Conservation (phyloP, 768 basidiomycete species). For the Russula sp. region DNA sequence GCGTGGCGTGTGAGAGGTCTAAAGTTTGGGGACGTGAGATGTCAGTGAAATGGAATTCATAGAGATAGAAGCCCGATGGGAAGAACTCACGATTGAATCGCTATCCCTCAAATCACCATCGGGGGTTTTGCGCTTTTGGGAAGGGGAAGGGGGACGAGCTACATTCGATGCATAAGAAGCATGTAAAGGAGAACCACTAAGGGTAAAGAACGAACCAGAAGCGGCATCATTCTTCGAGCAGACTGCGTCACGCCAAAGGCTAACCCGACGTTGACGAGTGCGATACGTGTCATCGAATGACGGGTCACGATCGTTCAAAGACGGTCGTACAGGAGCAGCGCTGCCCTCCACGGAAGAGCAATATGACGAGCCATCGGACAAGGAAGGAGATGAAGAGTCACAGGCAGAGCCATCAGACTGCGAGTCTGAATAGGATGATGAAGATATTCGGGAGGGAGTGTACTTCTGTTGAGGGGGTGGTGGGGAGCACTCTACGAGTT, state of each 20-base stretch:
- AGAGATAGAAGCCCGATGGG: not conserved
- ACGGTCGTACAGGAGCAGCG: slow-evolving; percentile 22
- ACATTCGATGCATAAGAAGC: slow-evolving; percentile 1
- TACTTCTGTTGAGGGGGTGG: slow-evolving; percentile 26
- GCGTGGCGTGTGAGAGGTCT: slow-evolving; percentile 18
- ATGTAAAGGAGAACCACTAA: not conserved
- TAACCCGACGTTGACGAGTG: slow-evolving; percentile 58
- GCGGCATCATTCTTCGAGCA: slow-evolving; percentile 36
- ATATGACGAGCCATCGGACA: slow-evolving; percentile 52
- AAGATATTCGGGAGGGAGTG: slow-evolving; percentile 29
- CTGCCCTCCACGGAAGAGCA: slow-evolving; percentile 56
- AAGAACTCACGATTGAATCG: slow-evolving; percentile 14
- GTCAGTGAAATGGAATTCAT: slow-evolving; percentile 15
- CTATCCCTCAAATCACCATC: slow-evolving; percentile 15
- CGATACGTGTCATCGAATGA: slow-evolving; percentile 46
- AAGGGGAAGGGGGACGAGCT: slow-evolving; percentile 13
- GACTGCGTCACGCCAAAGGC: slow-evolving; percentile 58
- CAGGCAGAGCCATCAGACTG: slow-evolving; percentile 24
- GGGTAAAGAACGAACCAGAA: slow-evolving; percentile 12
- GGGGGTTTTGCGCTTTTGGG: slow-evolving; percentile 22
- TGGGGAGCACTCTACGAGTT: slow-evolving; percentile 25
- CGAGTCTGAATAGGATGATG: slow-evolving; percentile 27
- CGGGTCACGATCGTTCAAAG: slow-evolving; percentile 18
- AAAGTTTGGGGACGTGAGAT: not conserved
- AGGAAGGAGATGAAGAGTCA: slow-evolving; percentile 42